phyloP scores from a whole-genome alignment of 805 yeast genomes.

The Yarrowia sp. region DNA sequence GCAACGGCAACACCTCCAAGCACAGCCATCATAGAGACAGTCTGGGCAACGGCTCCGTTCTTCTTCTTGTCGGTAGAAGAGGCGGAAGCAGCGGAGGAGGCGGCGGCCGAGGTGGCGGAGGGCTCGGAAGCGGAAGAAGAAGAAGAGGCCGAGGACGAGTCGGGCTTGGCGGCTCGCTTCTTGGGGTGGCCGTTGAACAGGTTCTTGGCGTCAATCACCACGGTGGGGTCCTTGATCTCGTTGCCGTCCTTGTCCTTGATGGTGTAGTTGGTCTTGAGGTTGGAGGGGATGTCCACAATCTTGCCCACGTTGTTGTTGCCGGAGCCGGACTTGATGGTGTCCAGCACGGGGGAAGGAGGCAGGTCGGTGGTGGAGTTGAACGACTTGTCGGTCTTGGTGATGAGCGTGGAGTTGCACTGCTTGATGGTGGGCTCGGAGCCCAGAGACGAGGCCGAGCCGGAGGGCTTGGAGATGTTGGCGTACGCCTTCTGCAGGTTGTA shows the following conservation, averaged over 20 bases:
- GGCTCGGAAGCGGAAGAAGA: conserved; percentile 40
- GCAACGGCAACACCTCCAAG: conserved; percentile 14
- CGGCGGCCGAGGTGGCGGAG: conserved; percentile 41
- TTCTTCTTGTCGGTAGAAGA: conserved; percentile 40
- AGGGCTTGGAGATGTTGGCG: conserved; percentile 51
- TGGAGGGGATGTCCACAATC: conserved; percentile 45
- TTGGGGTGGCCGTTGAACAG: conserved; percentile 45
- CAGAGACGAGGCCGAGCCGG: conserved; percentile 42
- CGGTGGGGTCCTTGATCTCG: conserved; percentile 44
- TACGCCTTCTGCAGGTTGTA: conserved; percentile 65
- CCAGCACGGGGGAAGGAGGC: conserved; percentile 51
- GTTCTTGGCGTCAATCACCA: conserved; percentile 44
- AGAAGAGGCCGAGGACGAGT: conserved; percentile 40
- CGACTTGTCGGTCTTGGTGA: conserved; percentile 45
- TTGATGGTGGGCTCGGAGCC: conserved; percentile 43
- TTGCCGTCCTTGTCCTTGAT: conserved; percentile 49
- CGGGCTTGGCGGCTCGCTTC: conserved; percentile 34
- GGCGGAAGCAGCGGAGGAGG: conserved; percentile 41
- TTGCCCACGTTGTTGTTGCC: conserved; percentile 52
- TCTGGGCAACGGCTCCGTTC: conserved; percentile 41
- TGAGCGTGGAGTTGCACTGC: conserved; percentile 44
- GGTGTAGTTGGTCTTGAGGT: conserved; percentile 46
- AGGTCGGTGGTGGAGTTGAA: conserved; percentile 48
- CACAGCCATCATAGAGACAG: conserved; percentile 30
- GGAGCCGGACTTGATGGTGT: conserved; percentile 51